Evolutionary conservation across 495 filamentous ascomycete genomes (phyloP).

Genomic region (Niebla homalea): DNA sequence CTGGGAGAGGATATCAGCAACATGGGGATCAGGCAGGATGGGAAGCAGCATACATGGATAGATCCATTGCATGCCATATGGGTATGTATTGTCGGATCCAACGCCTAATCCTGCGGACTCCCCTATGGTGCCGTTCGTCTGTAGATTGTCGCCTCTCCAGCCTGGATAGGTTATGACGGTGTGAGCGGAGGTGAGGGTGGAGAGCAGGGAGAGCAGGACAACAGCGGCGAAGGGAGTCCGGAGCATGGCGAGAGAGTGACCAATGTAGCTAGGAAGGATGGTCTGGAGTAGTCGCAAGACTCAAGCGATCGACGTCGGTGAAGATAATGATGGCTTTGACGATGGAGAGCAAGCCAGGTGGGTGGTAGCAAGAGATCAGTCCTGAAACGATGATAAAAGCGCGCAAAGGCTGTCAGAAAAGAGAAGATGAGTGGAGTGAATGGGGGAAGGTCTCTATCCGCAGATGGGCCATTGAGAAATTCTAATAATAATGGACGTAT

Average conservation of each 20-base stretch:
- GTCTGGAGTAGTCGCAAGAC: neutral
- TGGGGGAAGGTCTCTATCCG: no score
- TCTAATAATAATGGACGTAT: no score
- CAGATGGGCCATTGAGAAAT: no score
- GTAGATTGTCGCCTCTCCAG: slow-evolving; percentile 87
- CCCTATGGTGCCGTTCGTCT: slow-evolving; percentile 50
- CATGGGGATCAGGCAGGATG: neutral
- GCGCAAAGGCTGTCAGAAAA: no score
- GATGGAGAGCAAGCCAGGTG: neutral
- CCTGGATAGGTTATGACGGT: slow-evolving; percentile 86
- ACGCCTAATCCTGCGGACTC: slow-evolving; percentile 32
- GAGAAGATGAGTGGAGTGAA: no score
- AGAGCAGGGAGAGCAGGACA: slow-evolving; percentile 30
- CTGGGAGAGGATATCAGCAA: slow-evolving; percentile 30
- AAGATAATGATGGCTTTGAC: neutral
- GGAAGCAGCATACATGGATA: slow-evolving; percentile 72
- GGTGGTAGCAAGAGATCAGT: neutral
- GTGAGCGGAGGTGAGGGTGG: slow-evolving; percentile 53
- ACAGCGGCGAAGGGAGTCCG: slow-evolving; percentile 7
- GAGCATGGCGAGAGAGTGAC: neutral
- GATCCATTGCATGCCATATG: slow-evolving; percentile 95
- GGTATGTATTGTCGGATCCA: slow-evolving; percentile 40
- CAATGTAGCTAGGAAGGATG: neutral
- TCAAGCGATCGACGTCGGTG: neutral
- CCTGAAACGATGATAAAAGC: no score